Evolutionary conservation across 768 basidiomycete genomes (phyloP).

Genomic region (Fomitopsis serialis): DNA sequence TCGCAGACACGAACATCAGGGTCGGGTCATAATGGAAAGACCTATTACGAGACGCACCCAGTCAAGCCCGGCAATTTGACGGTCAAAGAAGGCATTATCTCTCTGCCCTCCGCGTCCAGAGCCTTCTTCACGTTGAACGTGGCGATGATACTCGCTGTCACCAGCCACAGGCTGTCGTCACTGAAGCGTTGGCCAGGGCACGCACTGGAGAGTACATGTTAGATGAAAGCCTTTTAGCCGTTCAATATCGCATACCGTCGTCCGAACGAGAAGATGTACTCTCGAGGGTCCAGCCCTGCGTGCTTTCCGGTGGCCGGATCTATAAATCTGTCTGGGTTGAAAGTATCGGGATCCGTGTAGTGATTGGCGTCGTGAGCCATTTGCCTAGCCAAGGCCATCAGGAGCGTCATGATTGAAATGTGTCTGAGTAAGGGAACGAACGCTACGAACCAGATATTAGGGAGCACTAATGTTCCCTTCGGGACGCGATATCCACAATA

Average conservation of each 20-base stretch:
- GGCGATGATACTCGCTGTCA: constrained; percentile 40
- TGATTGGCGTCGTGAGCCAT: neutral
- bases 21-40: too few species aligned
- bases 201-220: constrained; percentile 25
- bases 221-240: too few species aligned
- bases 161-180: constrained; percentile 39
- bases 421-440: neutral
- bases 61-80: constrained; percentile 34
- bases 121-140: constrained; percentile 38
- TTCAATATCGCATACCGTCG: constrained; percentile 21
- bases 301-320: neutral
- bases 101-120: constrained; percentile 34
- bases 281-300: constrained; percentile 30
- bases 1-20: too few species aligned
- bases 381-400: neutral
- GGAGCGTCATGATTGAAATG: neutral
- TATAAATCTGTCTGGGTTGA: neutral
- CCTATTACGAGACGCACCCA: too few species aligned
- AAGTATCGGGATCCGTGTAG: neutral
- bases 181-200: constrained; percentile 52
- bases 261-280: constrained; percentile 52
- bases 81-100: constrained; percentile 30
- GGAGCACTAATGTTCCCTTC: constrained; percentile 3
- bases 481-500: constrained; percentile 4
- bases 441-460: constrained; percentile 6